Evolutionary conservation across 805 yeast genomes (phyloP).

Genomic region (Clavispora phyllophila): DNA sequence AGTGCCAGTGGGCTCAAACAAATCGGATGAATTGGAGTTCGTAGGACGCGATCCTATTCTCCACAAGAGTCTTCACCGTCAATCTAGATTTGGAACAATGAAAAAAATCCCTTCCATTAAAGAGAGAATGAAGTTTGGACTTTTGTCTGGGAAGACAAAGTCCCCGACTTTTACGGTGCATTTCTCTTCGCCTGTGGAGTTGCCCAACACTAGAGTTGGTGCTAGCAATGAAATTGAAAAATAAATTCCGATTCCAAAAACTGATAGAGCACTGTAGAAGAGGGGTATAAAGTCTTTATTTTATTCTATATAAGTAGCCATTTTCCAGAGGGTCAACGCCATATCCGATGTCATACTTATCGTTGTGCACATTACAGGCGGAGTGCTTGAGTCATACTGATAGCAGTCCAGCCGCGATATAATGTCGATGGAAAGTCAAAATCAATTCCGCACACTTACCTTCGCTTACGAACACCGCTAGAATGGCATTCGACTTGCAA

Average conservation of each 20-base stretch:
- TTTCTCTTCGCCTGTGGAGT: neutral
- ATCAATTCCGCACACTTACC: neutral
- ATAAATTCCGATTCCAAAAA: neutral
- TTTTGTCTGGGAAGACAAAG: neutral
- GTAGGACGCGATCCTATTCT: neutral
- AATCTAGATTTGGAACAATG: too few relatives aligned
- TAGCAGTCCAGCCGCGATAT: neutral
- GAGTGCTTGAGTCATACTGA: slow-evolving; percentile 2
- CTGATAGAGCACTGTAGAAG: neutral
- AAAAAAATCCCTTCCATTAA: neutral
- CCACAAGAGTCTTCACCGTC: too few relatives aligned
- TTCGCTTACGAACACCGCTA: neutral
- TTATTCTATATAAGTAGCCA: too few relatives aligned
- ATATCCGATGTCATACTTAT: neutral
- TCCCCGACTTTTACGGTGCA: neutral
- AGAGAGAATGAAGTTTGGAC: neutral
- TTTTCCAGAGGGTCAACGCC: too few relatives aligned
- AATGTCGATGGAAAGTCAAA: neutral
- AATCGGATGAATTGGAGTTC: neutral
- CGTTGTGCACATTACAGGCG: neutral
- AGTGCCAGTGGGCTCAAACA: neutral
- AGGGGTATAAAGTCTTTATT: too few relatives aligned
- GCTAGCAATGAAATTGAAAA: neutral
- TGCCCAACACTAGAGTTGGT: neutral
- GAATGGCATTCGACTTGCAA: slow-evolving; percentile 43